Conservation (phyloP, 768 basidiomycete genomes). For the Hygrophorus russula region DNA sequence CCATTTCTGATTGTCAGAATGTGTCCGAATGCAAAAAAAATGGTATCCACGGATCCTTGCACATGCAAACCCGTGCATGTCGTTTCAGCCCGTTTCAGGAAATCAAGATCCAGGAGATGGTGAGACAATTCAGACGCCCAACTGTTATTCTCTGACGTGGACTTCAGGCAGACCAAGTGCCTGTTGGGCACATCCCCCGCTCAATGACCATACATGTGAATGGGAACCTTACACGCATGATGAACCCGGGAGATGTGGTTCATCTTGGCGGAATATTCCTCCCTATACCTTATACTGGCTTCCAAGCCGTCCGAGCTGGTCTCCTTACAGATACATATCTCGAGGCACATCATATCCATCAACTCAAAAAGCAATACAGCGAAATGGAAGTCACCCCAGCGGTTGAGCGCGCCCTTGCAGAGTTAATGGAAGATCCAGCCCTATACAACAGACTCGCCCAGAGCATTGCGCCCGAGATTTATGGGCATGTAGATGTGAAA, state of each 20-base stretch:
- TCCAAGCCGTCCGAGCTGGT: slow-evolving; percentile 93
- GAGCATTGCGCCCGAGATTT: slow-evolving; percentile 97
- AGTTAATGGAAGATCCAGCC: slow-evolving; percentile 62
- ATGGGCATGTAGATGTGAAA: slow-evolving; percentile 95
- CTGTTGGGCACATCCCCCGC: slow-evolving; percentile 96
- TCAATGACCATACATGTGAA: slow-evolving; percentile 97
- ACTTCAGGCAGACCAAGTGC: slow-evolving; percentile 92
- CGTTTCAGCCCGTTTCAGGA: slow-evolving; percentile 98
- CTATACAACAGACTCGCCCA: slow-evolving; percentile 82
- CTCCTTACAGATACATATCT: slow-evolving; percentile 96
- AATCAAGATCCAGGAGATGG: slow-evolving; percentile 98
- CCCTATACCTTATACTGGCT: slow-evolving; percentile 95
- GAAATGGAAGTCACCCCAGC: slow-evolving; percentile 90
- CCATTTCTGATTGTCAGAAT: slow-evolving; percentile 83
- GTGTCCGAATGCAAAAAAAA: slow-evolving; percentile 79
- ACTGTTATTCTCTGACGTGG: slow-evolving; percentile 1
- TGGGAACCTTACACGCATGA: slow-evolving; percentile 76
- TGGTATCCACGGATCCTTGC: slow-evolving; percentile 76
- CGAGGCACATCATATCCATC: slow-evolving; percentile 81
- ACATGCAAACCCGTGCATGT: slow-evolving; percentile 98
- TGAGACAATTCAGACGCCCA: slow-evolving; percentile 18
- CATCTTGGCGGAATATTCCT: slow-evolving; percentile 96
- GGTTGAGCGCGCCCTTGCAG: slow-evolving; percentile 56
- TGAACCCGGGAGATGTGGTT: slow-evolving; percentile 95
- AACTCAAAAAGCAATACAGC: slow-evolving; percentile 95